phyloP scores from a whole-genome alignment of 768 basidiomycete genomes.

The Roridomyces roridus region DNA sequence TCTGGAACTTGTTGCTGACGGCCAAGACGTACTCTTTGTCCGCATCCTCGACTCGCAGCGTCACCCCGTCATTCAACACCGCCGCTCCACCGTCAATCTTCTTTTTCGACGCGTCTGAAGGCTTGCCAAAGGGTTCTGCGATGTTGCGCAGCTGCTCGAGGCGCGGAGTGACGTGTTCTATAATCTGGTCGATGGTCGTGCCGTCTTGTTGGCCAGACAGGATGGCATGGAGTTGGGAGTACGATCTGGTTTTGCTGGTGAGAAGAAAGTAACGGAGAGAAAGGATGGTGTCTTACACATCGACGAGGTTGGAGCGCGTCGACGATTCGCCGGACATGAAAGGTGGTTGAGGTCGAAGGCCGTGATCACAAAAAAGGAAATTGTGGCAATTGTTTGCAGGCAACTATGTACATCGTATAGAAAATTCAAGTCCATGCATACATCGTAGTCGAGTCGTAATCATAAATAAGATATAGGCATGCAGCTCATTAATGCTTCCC shows the following conservation, averaged over 20 bases:
- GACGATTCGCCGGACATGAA: constrained; percentile 54
- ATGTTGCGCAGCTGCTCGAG: constrained; percentile 61
- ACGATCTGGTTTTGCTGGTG: constrained; percentile 6
- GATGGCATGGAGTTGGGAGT: constrained; percentile 59
- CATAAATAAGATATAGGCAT: too few relatives aligned
- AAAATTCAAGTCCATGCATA: too few relatives aligned
- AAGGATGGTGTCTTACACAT: constrained; percentile 56
- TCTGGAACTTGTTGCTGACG: constrained; percentile 73
- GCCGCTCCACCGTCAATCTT: constrained; percentile 72
- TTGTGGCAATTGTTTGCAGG: too few relatives aligned
- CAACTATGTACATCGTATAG: too few relatives aligned
- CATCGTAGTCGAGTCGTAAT: too few relatives aligned
- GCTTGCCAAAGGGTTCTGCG: constrained; percentile 70
- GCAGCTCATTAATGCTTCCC: constrained; percentile 35
- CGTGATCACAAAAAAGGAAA: too few relatives aligned
- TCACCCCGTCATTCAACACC: constrained; percentile 69
- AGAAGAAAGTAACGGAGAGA: constrained; percentile 1
- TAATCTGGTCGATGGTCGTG: constrained; percentile 61
- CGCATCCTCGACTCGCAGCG: constrained; percentile 65
- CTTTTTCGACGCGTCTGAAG: constrained; percentile 70
- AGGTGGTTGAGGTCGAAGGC: too few relatives aligned
- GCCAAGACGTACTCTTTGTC: constrained; percentile 75
- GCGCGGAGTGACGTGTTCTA: constrained; percentile 64
- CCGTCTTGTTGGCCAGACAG: constrained; percentile 67
- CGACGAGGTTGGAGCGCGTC: constrained; percentile 73